Evolutionary conservation across 306 rosid species (phyloP).

Genomic region (Crataegus laevigata): DNA sequence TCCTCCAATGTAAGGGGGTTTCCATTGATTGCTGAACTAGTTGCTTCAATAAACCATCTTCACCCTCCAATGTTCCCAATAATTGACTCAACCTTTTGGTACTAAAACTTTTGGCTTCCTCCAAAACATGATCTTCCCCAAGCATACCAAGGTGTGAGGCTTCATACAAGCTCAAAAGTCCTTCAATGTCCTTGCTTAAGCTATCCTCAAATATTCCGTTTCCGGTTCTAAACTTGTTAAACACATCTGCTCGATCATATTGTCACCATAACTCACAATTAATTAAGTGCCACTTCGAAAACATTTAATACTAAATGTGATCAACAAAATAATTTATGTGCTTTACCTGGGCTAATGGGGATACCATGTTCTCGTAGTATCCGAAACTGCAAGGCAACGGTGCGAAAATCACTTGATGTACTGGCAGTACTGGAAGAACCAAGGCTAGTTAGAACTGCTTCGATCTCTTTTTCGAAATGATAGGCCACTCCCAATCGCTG

Average conservation of each 20-base stretch:
- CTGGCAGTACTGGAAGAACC: not conserved
- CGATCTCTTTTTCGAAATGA: constrained; percentile 24
- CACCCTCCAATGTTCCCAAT: not conserved
- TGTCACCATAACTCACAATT: not conserved
- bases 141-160: constrained; percentile 20
- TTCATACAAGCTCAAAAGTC: constrained; percentile 27
- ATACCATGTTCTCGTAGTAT: constrained; percentile 20
- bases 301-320: not conserved
- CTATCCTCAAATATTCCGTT: constrained; percentile 12
- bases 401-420: not conserved
- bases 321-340: not conserved
- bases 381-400: constrained; percentile 10
- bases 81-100: not conserved
- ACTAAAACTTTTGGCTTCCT: constrained; percentile 18
- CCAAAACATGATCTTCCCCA: constrained; percentile 20
- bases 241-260: constrained; percentile 4
- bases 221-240: not conserved
- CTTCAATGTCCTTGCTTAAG: constrained; percentile 14
- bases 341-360: constrained; percentile 14
- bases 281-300: not conserved
- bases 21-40: constrained; percentile 4
- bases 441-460: not conserved
- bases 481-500: constrained; percentile 25
- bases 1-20: constrained; percentile 16
- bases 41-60: not conserved